Base-by-base conservation (phyloP, 2,329 filamentous ascomycete species). In the Alternaria ethzedia region DNA sequence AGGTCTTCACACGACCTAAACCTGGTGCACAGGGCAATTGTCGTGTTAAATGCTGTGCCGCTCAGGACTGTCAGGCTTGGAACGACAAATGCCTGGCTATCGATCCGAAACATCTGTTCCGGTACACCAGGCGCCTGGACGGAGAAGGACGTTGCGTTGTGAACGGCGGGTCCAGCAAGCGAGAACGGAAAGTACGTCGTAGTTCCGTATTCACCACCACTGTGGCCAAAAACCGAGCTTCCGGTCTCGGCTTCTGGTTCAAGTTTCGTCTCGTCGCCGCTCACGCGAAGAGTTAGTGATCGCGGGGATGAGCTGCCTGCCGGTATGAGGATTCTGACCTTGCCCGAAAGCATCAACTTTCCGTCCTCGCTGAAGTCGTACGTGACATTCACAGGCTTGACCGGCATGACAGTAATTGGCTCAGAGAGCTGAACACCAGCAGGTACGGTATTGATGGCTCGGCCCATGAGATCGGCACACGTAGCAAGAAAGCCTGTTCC, bases 361-460 rank as follows among this genome's bases (percentile, higher is more conserved):
- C 43, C 28, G 3, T 59, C 44, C 17, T 26, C 9, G 5, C 17
- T n/a, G 17, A 54, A 59, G 6, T 55, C 50, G 15, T 23, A 59
- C 4, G 57, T 59, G 5, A 23, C 23, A 6, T 59, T 55, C 3
- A 59, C 10, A 6, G 57, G 57, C 43, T 59, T 59, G 7, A 55
- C 21, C 12, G 13, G 26, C 20, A 55, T 47, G 3, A 51, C 21
- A 7, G 43, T 23, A 15, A 59, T 45, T 15, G 17, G 3, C 5
- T 55, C 20, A 7, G 52, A 12, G 9, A 64, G 45, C 20, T 61
- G 32, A 11, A 61, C 47, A 25, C 46, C 51, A 43, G 45, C 5
- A 11, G 65, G 65, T 10, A 67, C 62, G 0, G 65, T 67, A 26
- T 68, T 46, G 6, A 66, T 64, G 41, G 58, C 55, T 1, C 65